A percentile compares a stretch with the other conserved stretches of the same genome.
Evolutionary conservation across 148 eudicot species (phyloP).

Genomic region (Arbutus unedo): DNA sequence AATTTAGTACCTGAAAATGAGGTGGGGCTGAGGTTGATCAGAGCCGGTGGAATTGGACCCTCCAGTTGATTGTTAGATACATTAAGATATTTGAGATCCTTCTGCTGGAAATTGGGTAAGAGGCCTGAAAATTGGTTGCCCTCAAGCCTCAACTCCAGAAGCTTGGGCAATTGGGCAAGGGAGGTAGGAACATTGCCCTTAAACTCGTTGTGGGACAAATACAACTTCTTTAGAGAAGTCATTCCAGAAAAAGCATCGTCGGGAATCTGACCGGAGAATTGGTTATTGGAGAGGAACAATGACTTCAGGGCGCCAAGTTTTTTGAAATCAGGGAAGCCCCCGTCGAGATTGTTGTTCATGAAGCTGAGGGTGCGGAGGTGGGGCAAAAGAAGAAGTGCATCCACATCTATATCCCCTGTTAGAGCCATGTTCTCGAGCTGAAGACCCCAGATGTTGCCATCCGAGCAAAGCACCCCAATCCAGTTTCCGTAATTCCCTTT

Average conservation of each 20-base stretch:
- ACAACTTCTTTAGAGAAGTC: slow-evolving; percentile 58
- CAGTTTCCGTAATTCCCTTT: slow-evolving; percentile 39
- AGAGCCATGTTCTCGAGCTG: slow-evolving; percentile 64
- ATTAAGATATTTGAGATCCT: slow-evolving; percentile 31
- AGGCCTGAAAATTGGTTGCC: slow-evolving; percentile 60
- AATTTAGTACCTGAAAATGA: slow-evolving; percentile 37
- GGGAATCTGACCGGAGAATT: slow-evolving; percentile 56
- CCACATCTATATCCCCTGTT: slow-evolving; percentile 51
- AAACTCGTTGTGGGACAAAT: slow-evolving; percentile 55
- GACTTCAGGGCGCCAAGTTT: slow-evolving; percentile 44
- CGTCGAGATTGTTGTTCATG: slow-evolving; percentile 57
- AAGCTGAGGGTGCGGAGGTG: slow-evolving; percentile 56
- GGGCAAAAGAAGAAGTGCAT: slow-evolving; percentile 41
- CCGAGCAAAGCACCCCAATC: slow-evolving; percentile 53
- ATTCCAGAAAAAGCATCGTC: slow-evolving; percentile 67
- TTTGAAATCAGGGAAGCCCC: slow-evolving; percentile 48
- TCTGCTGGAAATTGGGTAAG: slow-evolving; percentile 45
- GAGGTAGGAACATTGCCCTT: slow-evolving; percentile 64
- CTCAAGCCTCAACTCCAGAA: slow-evolving; percentile 57
- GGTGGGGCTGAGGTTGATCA: slow-evolving; percentile 27
- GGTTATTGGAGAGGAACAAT: slow-evolving; percentile 54
- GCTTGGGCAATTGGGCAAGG: slow-evolving; percentile 40
- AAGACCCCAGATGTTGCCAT: slow-evolving; percentile 63
- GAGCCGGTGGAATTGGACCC: slow-evolving; percentile 61
- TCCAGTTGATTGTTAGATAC: slow-evolving; percentile 63